Percentiles rank a stretch among this genome's conserved stretches.
These are phyloP conservation scores for Blastocystis sp. DNA, from an alignment of 352 stramenopile species.

Conservation along the genomic window DNA sequence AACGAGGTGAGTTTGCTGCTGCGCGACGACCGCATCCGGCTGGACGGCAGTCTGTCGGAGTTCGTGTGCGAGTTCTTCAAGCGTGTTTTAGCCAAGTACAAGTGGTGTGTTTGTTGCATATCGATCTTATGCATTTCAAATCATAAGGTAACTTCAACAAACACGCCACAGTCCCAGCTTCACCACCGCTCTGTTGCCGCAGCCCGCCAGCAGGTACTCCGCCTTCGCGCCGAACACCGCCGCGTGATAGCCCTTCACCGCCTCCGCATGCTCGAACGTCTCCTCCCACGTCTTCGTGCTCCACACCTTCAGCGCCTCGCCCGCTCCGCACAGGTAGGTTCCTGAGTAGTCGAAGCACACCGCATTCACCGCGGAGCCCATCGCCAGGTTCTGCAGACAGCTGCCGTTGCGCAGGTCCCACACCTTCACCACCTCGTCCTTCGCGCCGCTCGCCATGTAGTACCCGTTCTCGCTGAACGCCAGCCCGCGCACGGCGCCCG, in stretches of 20 bases:
- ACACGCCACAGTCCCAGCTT: slow-evolving; percentile 26
- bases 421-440: slow-evolving; percentile 81
- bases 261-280: neutral
- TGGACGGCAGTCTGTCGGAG: slow-evolving; percentile 35
- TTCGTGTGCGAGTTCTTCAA: slow-evolving; percentile 65
- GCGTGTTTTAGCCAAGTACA: slow-evolving; percentile 37
- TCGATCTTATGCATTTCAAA: neutral
- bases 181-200: slow-evolving; percentile 32
- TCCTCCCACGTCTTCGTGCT: slow-evolving; percentile 29
- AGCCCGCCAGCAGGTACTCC: slow-evolving; percentile 45
- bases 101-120: slow-evolving; percentile 24
- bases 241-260: slow-evolving; percentile 18
- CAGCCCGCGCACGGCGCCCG: slow-evolving; percentile 77
- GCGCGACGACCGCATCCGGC: slow-evolving; percentile 24
- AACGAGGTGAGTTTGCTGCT: slow-evolving; percentile 5
- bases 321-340: slow-evolving; percentile 47
- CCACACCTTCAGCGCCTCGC: slow-evolving; percentile 8
- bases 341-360: slow-evolving; percentile 71
- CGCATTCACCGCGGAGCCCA: slow-evolving; percentile 44
- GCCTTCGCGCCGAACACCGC: slow-evolving; percentile 39
- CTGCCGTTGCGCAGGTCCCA: slow-evolving; percentile 89
- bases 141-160: slow-evolving; percentile 18
- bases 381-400: slow-evolving; percentile 74
- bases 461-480: slow-evolving; percentile 92
- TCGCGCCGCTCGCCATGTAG: slow-evolving; percentile 81